Evolutionary conservation across 2,329 filamentous ascomycete genomes (phyloP).

Genomic region (Apiospora marii): DNA sequence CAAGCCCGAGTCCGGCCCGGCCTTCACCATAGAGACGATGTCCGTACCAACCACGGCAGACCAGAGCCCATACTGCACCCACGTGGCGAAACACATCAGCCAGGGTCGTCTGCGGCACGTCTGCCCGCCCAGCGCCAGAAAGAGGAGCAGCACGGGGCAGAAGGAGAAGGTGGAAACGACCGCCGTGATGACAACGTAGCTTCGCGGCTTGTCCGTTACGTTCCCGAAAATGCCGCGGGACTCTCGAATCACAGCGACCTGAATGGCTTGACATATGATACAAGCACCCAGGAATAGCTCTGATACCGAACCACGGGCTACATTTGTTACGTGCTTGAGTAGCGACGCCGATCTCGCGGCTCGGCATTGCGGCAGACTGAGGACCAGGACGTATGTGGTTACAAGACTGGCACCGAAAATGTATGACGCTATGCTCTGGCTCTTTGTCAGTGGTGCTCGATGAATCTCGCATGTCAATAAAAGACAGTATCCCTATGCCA

Average conservation of each 20-base stretch:
- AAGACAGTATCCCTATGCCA: not conserved
- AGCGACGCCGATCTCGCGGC: not conserved
- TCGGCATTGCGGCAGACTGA: not conserved
- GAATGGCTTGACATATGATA: constrained; percentile 12
- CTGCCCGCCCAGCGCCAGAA: not conserved
- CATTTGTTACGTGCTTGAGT: not conserved
- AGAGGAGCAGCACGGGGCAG: not conserved
- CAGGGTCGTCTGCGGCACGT: not conserved
- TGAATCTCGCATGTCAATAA: not conserved
- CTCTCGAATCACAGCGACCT: not conserved
- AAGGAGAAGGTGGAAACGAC: not conserved
- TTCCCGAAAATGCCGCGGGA: not conserved
- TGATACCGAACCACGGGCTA: not conserved
- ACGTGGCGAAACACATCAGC: not conserved
- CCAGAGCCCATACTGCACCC: not conserved
- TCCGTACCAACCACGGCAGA: not conserved
- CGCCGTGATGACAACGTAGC: not conserved
- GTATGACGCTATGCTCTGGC: not conserved
- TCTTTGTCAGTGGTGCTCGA: not conserved
- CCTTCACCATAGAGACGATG: not conserved
- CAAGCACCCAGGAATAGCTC: not conserved
- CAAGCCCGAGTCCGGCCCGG: not conserved
- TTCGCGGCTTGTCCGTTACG: not conserved
- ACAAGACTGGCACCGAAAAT: not conserved
- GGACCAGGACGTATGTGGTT: not conserved